Evolutionary conservation across 225 moss, liverwort and hornwort genomes (phyloP).

Genomic region (Pleurozium schreberi): DNA sequence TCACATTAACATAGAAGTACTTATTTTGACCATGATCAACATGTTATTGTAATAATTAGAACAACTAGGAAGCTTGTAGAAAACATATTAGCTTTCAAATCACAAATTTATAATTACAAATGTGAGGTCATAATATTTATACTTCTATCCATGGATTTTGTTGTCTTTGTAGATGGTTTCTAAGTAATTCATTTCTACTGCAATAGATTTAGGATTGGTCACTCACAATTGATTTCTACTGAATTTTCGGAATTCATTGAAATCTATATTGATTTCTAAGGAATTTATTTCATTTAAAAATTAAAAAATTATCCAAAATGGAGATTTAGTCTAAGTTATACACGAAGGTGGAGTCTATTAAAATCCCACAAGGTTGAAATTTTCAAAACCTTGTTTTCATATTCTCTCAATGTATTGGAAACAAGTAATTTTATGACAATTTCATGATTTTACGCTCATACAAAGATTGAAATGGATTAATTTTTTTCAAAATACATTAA

Average conservation of each 20-base stretch:
- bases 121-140: rapidly evolving
- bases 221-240: no score
- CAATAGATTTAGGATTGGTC: neutral
- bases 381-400: neutral
- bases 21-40: no score
- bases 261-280: no score
- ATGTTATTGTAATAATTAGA: no score
- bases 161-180: neutral
- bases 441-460: no score
- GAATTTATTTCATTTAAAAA: neutral
- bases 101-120: no score
- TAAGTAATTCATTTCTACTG: neutral
- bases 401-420: rapidly evolving
- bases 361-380: neutral
- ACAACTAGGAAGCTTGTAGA: neutral
- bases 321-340: neutral
- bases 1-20: neutral
- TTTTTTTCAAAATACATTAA: no score
- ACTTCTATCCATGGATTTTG: neutral
- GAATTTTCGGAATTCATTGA: no score
- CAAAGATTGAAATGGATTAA: no score
- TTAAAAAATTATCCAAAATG: neutral
- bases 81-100: no score
- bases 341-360: no score
- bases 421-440: neutral